A percentile compares a stretch with the other conserved stretches of the same genome.
Evolutionary conservation across 2,329 filamentous ascomycete species (phyloP).

Genomic region (Hypoxylon rubiginosum): DNA sequence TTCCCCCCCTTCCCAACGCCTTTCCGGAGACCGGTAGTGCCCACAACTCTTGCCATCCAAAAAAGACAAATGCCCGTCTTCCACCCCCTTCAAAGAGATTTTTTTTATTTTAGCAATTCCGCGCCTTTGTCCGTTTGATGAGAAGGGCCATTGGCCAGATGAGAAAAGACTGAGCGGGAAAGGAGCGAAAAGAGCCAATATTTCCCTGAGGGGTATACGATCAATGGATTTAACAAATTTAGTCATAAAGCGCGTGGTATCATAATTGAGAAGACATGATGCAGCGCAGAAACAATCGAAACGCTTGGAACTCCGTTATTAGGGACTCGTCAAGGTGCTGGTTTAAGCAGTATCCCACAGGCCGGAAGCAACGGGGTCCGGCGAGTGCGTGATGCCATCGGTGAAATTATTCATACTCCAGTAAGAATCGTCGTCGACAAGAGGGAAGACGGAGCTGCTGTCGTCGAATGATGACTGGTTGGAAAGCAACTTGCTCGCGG

Average conservation of each 20-base stretch:
- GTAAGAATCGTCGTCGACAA: conserved; percentile 61
- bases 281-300: conserved; percentile 32
- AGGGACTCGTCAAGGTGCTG: neutral
- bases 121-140: conserved; percentile 37
- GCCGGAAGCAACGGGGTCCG: conserved; percentile 51
- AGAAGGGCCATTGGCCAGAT: conserved; percentile 38
- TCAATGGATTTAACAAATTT: conserved; percentile 30
- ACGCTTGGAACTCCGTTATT: conserved; percentile 65
- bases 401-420: conserved; percentile 58
- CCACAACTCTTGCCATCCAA: conserved; percentile 29
- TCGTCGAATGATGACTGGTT: conserved; percentile 57
- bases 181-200: conserved; percentile 37
- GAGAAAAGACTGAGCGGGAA: conserved; percentile 27
- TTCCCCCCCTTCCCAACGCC: conserved; percentile 13
- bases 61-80: conserved; percentile 26
- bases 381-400: conserved; percentile 53
- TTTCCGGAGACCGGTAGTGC: conserved; percentile 26
- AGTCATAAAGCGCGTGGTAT: conserved; percentile 43
- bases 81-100: conserved; percentile 7
- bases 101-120: conserved; percentile 33
- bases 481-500: conserved; percentile 61
- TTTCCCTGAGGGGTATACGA: conserved; percentile 41
- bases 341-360: conserved; percentile 47
- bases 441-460: conserved; percentile 58
- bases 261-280: conserved; percentile 33